Evolutionary conservation across 2,329 filamentous ascomycete genomes (phyloP), one percentile per base, ranked within the genome.

Genomic region (Blumeriella jaapii): DNA sequence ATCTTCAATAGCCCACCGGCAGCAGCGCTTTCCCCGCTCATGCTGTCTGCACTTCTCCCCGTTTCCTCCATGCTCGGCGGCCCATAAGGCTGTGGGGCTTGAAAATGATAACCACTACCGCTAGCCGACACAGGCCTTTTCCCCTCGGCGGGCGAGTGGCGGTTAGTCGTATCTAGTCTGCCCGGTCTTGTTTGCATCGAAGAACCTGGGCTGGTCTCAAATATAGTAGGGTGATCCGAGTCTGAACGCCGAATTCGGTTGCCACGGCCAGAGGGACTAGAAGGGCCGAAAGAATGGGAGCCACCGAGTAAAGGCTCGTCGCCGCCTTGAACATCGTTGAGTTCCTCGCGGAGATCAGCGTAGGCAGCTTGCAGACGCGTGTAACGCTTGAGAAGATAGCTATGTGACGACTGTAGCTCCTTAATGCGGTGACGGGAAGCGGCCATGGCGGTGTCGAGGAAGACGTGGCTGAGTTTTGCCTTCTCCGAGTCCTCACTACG

Each of bases 391-490:
- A 69, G 54, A 4, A 74, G 54, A 18, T 62, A 60, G 16, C 62
- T 62, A 45, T 74, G 63, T 3, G 65, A 61, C 46, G 67, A 69
- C 45, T 69, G 66, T 22, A 71, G 50, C 25, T 65, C 61, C 3
- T 59, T 52, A 18, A 71, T 55, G 33, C 65, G 67, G 16, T 23
- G 25, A 19, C 41, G 39, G 7, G 38, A 46, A 4, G 36, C 42
- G 23, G 41, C 38, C 13, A 51, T 23, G 11, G 42, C 40, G 2
- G 35, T 34, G 9, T 53, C 49, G 6, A 54, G 19, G 14, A 47
- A 17, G 5, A 42, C 32, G 17, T 46, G 41, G 2, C 29, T 39
- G 5, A 42, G 19, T 7, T 20, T 23, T 18, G 23, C 24, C 40
- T 28, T 29, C 11, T 32, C 37, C n/a, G 23, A 35, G 25, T 22